A percentile compares a stretch with the other conserved stretches of the same genome.
These are phyloP conservation scores for Didymella pinodella DNA, from an alignment of 2,329 filamentous ascomycete genomes.

Conservation along the genomic window DNA sequence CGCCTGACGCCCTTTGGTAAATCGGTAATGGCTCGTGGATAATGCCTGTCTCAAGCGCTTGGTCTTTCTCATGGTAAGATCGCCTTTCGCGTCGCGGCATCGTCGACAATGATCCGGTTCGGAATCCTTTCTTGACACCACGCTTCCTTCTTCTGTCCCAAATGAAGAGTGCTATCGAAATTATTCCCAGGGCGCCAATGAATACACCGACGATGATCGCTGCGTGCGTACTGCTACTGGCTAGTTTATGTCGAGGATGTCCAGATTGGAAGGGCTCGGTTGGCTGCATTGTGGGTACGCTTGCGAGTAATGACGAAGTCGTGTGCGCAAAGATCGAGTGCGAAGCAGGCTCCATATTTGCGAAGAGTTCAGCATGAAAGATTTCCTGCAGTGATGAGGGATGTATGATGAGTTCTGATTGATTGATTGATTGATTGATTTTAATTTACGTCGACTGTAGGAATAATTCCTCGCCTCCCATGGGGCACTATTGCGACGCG, in stretches of 20 bases:
- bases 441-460: too few relatives aligned
- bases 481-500: too few relatives aligned
- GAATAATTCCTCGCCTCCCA: too few relatives aligned
- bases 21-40: constrained; percentile 23
- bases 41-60: constrained; percentile 17
- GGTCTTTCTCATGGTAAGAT: constrained; percentile 1
- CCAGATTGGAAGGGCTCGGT: constrained; percentile 5
- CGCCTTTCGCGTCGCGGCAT: background rate
- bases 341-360: background rate
- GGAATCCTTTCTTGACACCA: constrained; percentile 12
- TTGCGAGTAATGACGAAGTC: background rate
- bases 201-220: constrained; percentile 19
- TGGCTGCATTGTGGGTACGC: constrained; percentile 13
- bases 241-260: background rate
- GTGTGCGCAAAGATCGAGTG: too few relatives aligned
- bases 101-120: background rate
- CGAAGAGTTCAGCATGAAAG: background rate
- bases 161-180: constrained; percentile 3
- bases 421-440: too few relatives aligned
- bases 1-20: constrained; percentile 14
- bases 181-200: constrained; percentile 14
- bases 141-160: constrained; percentile 11
- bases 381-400: background rate
- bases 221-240: constrained; percentile 10
- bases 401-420: constrained; percentile 9